Conservation (phyloP, 345 rosid species). For the sweet orange (Citrus sinensis) region DNA sequence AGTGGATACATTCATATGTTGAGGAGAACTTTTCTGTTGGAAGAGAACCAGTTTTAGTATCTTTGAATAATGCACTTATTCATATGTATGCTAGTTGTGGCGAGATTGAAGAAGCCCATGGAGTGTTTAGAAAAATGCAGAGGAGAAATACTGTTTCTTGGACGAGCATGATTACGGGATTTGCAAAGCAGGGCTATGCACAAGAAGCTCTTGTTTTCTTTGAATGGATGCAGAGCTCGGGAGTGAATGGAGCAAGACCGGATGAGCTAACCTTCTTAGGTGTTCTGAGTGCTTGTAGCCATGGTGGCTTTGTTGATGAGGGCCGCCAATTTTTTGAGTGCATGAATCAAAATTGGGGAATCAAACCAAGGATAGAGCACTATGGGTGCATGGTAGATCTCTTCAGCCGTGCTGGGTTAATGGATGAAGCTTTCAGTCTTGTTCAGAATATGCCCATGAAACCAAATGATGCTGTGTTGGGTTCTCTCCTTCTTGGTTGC, state of each 20-base stretch:
- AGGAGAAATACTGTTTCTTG: constrained; percentile 32
- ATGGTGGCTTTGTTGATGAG: constrained; percentile 35
- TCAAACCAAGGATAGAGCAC: constrained; percentile 40
- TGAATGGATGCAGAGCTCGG: constrained; percentile 36
- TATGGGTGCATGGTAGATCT: constrained; percentile 49
- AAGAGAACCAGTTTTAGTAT: constrained; percentile 17
- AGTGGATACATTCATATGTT: constrained; percentile 35
- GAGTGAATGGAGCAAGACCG: constrained; percentile 27
- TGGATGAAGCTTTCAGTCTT: constrained; percentile 39
- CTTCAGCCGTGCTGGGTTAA: constrained; percentile 41
- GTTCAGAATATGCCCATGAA: constrained; percentile 38
- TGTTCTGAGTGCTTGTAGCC: constrained; percentile 46
- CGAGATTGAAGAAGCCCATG: constrained; percentile 32
- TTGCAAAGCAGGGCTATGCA: constrained; percentile 41
- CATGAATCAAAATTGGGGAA: constrained; percentile 33
- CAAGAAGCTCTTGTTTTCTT: constrained; percentile 36
- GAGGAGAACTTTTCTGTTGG: constrained; percentile 7
- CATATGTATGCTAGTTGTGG: constrained; percentile 56
- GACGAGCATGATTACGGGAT: constrained; percentile 40
- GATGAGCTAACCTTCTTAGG: constrained; percentile 41
- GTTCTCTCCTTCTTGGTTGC: constrained; percentile 45
- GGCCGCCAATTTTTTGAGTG: constrained; percentile 27
- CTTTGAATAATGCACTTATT: constrained; percentile 39
- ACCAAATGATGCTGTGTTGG: constrained; percentile 39
- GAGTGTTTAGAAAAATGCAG: constrained; percentile 31